Evolutionary conservation across 768 basidiomycete genomes (phyloP).

Genomic region (Macrocybe gigantea): DNA sequence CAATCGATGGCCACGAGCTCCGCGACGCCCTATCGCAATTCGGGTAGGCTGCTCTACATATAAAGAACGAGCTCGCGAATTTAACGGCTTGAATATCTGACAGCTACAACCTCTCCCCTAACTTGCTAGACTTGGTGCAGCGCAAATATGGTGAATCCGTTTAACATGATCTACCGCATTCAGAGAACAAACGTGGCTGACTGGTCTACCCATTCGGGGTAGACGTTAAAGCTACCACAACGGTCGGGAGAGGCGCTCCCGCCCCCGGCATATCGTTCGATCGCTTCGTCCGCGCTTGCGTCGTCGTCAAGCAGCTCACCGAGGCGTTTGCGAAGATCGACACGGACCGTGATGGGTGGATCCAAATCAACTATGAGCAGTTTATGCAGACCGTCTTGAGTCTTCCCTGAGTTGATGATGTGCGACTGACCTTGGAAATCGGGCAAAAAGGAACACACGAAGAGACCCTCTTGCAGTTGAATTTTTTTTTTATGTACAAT

Average conservation of each 20-base stretch:
- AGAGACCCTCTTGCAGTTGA: neutral
- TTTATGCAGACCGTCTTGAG: slow-evolving; percentile 66
- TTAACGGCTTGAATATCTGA: neutral
- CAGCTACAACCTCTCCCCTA: slow-evolving; percentile 65
- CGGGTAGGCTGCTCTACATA: slow-evolving; percentile 35
- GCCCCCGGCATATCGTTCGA: slow-evolving; percentile 72
- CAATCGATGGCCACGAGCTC: slow-evolving; percentile 69
- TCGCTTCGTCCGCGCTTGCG: slow-evolving; percentile 83
- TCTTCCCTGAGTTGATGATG: slow-evolving; percentile 40
- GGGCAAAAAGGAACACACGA: neutral
- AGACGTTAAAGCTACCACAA: slow-evolving; percentile 53
- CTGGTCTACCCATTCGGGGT: slow-evolving; percentile 29
- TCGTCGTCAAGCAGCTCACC: slow-evolving; percentile 71
- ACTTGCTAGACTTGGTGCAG: slow-evolving; percentile 58
- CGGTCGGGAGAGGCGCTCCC: slow-evolving; percentile 24
- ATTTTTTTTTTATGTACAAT: too few relatives aligned
- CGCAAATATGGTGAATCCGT: slow-evolving; percentile 65
- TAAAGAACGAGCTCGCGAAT: neutral
- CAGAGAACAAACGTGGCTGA: slow-evolving; percentile 11
- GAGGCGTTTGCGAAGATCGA: slow-evolving; percentile 68
- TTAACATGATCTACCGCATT: neutral
- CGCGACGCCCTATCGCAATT: slow-evolving; percentile 66
- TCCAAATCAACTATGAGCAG: slow-evolving; percentile 67
- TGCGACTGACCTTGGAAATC: neutral
- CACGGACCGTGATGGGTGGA: slow-evolving; percentile 61